Base-by-base conservation (phyloP, 306 rosid genomes). In the Carpinus fangiana region DNA sequence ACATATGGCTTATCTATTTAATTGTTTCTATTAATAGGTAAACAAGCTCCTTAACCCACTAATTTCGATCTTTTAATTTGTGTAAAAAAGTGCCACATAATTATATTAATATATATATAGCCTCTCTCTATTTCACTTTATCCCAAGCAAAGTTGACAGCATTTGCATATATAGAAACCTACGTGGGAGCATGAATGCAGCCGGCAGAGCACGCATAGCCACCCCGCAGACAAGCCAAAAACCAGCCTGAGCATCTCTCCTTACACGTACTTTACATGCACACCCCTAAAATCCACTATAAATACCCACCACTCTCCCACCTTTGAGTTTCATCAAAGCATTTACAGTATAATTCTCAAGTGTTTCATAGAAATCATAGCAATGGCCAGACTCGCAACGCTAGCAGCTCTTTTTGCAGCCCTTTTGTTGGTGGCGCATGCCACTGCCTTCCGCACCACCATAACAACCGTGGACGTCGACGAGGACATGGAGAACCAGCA, bases 231-330 rank as follows among this genome's bases (percentile, higher is more conserved):
- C 4, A 66, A 17, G 10, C 55, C 60, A 61, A 75, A 75, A 61
- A 14, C 61, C 7, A 54, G 4, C 70, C 16, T 62, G 28, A 66
- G 28, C 50, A 66, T n/a, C 16, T 1, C 23, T 66, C 28, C 16
- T 31, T 78, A 70, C 78, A 62, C 78, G 66, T 79, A 31, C 57
- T 48, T 14, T 23, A 34, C 82, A 62, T 79, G 78, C 82, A 79
- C 13, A 64, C 50, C 73, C 73, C 17, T 8, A 65, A 50, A 17
- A 17, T 1, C 60, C 72, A 34, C 72, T 38, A 38, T 41, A 66
- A 38, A 66, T 18, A 36, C 28, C 50, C 48, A 38, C 14, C 72
- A 75, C 47, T n/a, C 14, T 36, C 14, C 23, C 18, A 7, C 64
- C 43, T 12, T 0, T 2, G 12, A n/a, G 7, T 54, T 43, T 66